Conservation (phyloP, 2,329 filamentous ascomycete genomes). For the Neonectria hederae region DNA sequence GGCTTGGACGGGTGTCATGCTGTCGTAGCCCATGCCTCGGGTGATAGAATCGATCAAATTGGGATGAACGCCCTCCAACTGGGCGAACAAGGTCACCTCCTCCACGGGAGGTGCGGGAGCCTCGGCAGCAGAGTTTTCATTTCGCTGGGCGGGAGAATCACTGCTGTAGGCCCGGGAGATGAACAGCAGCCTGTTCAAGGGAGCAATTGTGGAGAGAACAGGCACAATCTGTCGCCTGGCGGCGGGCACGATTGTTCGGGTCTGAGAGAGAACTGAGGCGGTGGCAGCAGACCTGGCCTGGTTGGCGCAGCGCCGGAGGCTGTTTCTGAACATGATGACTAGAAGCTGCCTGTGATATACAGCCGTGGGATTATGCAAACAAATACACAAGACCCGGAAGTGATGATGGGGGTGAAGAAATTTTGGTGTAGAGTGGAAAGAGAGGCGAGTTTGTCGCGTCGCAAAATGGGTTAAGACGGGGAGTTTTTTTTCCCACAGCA, state of each 20-base stretch:
- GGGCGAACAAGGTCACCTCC: conserved; percentile 53
- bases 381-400: conserved; percentile 10
- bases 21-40: conserved; percentile 76
- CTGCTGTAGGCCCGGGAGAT: conserved; percentile 52
- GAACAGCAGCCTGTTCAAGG: conserved; percentile 36
- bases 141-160: conserved; percentile 47
- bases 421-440: conserved; percentile 15
- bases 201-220: conserved; percentile 27
- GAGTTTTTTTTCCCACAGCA: conserved; percentile 11
- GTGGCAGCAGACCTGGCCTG: conserved; percentile 47
- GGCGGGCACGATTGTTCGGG: conserved; percentile 39
- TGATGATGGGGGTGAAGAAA: conserved; percentile 22
- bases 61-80: conserved; percentile 66
- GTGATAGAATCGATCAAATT: conserved; percentile 76
- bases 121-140: conserved; percentile 15
- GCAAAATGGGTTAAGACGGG: conserved; percentile 25
- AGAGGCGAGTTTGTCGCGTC: conserved; percentile 19
- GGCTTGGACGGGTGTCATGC: conserved; percentile 93
- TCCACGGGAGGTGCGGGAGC: conserved; percentile 33
- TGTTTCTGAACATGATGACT: conserved; percentile 48
- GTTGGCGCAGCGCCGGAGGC: conserved; percentile 52
- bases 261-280: conserved; percentile 43
- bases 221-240: conserved; percentile 36
- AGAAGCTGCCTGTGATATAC: not conserved
- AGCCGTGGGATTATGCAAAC: not conserved